A percentile compares a stretch with the other conserved stretches of the same genome.
These are phyloP conservation scores for Powellomyces hirtus DNA, from an alignment of 192 early-diverging fungal species.

Conservation along the genomic window DNA sequence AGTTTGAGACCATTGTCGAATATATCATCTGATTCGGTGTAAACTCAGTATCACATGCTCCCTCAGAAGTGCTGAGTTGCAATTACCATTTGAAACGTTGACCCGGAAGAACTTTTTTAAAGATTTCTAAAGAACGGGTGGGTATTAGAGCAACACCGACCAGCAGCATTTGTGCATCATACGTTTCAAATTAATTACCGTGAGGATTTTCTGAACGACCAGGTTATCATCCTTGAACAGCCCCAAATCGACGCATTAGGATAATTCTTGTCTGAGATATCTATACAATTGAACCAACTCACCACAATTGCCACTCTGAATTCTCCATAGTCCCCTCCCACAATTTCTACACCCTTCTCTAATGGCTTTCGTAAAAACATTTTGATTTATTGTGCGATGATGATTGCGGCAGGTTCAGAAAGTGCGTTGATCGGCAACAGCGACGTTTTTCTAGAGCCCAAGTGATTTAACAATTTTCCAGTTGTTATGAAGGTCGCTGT, in stretches of 20 bases:
- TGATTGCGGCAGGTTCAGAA: neutral
- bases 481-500: too few species aligned
- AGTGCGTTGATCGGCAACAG: neutral
- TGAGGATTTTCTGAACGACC: constrained; percentile 9
- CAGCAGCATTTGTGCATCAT: neutral
- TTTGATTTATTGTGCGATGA: neutral
- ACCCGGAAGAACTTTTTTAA: constrained; percentile 1
- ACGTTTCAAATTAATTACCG: constrained; percentile 3
- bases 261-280: neutral
- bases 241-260: neutral
- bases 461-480: too few species aligned
- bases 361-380: neutral
- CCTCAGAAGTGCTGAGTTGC: neutral
- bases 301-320: constrained; percentile 15
- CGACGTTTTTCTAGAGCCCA: too few species aligned
- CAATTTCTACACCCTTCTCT: neutral
- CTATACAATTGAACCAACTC: neutral
- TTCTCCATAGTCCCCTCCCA: neutral
- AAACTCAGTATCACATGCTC: neutral
- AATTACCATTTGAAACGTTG: constrained; percentile 3
- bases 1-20: constrained; percentile 4
- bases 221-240: constrained; percentile 9
- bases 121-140: neutral
- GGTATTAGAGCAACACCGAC: neutral
- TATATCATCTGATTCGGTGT: neutral